phyloP scores from a whole-genome alignment of 2,329 filamentous ascomycete genomes.

The Fusarium bactridioides region DNA sequence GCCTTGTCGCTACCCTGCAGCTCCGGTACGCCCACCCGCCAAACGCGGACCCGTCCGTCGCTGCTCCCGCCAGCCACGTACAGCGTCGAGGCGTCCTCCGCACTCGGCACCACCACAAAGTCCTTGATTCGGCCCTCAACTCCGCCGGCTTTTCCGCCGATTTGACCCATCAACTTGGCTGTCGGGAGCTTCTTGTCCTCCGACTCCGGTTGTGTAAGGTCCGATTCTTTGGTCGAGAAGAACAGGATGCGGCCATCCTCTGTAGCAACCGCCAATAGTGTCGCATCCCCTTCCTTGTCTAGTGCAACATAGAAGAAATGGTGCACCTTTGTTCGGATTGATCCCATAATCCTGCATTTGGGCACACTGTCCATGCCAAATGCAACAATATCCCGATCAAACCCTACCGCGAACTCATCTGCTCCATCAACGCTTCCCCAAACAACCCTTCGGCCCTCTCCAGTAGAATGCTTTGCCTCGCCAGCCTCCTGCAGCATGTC shows the following conservation, averaged over 20 bases:
- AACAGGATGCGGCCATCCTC: conserved; percentile 90
- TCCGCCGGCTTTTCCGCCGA: conserved; percentile 77
- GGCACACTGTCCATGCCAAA: conserved; percentile 90
- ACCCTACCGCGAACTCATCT: conserved; percentile 88
- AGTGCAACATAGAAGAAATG: conserved; percentile 75
- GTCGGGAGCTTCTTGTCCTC: conserved; percentile 54
- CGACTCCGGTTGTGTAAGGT: conserved; percentile 50
- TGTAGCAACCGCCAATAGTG: conserved; percentile 78
- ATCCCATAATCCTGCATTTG: conserved; percentile 74
- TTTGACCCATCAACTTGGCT: conserved; percentile 74
- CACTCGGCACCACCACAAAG: conserved; percentile 71
- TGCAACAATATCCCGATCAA: conserved; percentile 84
- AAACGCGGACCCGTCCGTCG: conserved; percentile 84
- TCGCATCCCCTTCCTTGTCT: conserved; percentile 51
- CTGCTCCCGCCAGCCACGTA: conserved; percentile 80
- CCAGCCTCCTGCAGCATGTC: conserved; percentile 77
- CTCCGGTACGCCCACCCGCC: conserved; percentile 64
- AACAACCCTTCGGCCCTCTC: conserved; percentile 82
- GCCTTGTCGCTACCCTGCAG: conserved; percentile 47
- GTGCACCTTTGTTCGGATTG: conserved; percentile 80
- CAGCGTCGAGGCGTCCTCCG: conserved; percentile 50
- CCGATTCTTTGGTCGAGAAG: conserved; percentile 71
- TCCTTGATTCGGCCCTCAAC: conserved; percentile 84
- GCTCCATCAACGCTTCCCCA: conserved; percentile 77
- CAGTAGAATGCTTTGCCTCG: conserved; percentile 77